Base-by-base conservation (phyloP, 2,329 filamentous ascomycete genomes). In the Diaporthe caulivora region DNA sequence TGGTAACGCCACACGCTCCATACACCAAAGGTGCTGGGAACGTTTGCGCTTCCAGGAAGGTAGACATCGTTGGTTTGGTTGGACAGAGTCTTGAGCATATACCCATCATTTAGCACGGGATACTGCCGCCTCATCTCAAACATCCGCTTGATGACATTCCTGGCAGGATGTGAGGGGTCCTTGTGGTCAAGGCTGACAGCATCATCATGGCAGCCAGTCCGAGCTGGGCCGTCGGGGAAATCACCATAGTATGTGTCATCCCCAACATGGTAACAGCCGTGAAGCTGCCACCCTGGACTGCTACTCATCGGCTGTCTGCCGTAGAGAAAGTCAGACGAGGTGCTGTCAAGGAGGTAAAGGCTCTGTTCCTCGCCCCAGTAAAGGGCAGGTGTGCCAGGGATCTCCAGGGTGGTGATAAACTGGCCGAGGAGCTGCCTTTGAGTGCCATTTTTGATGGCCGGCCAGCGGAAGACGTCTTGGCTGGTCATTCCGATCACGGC, bases 381-480 rank as follows among this genome's bases (percentile, higher is more conserved):
- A 21, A 91, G 80, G 40, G 91, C 79, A 0, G 90, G 89, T 29
- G 91, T 89, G 7, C 90, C 90, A 0, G 90, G 90, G 78, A 92
- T 83, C 64, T 90, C 82, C 53, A 92, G 78, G 1, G 88, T 89
- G 1, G 87, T 89, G 65, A 92, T 86, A 77, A 90, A 92, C 40
- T 87, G 83, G 3, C 84, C 90, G 1, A 92, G 80, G 3, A 91
- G 81, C 78, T 89, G 86, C 54, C 88, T 85, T 76, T 91, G 85
- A 0, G 87, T 86, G 2, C 90, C 90, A 73, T 88, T 85, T 55
- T 85, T 82, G 47, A 92, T 83, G 8, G 88, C 85, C 3, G 90
- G 90, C 90, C 90, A 92, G 29, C 90, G 85, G 76, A 92, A 90
- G 3, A 92, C 89, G 78, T 92, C 90, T 81, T 92, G 90, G 77